Evolutionary conservation across 169 alveolate species (phyloP).

Genomic region (Plasmodium yoelii): DNA sequence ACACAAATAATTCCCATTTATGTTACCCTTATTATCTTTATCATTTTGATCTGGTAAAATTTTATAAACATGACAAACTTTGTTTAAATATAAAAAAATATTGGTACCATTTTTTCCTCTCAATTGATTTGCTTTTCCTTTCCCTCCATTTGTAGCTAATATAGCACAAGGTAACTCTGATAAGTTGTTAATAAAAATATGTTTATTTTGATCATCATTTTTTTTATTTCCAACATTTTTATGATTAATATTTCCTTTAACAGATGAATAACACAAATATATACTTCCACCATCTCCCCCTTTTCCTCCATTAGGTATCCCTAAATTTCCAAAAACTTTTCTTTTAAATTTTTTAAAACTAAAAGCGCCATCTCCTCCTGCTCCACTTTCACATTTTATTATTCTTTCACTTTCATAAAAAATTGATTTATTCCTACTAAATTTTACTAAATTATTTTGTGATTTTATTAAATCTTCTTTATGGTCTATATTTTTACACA

Average conservation of each 20-base stretch:
- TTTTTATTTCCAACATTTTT: constrained; percentile 5
- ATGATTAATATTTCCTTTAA: constrained; percentile 1
- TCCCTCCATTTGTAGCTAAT: constrained; percentile 48
- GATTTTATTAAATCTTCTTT: not conserved
- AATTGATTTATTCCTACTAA: constrained; percentile 17
- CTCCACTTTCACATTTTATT: constrained; percentile 60
- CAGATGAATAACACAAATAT: constrained; percentile 36
- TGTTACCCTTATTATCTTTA: not conserved
- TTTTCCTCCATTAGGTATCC: constrained; percentile 76
- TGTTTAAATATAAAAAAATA: constrained; percentile 42
- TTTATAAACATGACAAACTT: constrained; percentile 56
- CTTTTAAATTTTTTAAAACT: constrained; percentile 60
- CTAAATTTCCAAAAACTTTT: constrained; percentile 55
- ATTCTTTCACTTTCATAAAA: constrained; percentile 76
- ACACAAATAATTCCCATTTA: not conserved
- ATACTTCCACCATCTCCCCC: constrained; percentile 73
- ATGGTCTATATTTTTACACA: not conserved
- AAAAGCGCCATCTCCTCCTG: constrained; percentile 65
- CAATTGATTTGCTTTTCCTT: constrained; percentile 58
- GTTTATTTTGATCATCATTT: constrained; percentile 20
- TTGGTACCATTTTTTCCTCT: constrained; percentile 55
- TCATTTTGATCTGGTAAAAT: not conserved
- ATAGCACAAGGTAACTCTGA: constrained; percentile 36
- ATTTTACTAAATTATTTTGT: constrained; percentile 14
- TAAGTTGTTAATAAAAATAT: constrained; percentile 38